Evolutionary conservation across 2,329 filamentous ascomycete species (phyloP).

Genomic region (Phoma sp.): DNA sequence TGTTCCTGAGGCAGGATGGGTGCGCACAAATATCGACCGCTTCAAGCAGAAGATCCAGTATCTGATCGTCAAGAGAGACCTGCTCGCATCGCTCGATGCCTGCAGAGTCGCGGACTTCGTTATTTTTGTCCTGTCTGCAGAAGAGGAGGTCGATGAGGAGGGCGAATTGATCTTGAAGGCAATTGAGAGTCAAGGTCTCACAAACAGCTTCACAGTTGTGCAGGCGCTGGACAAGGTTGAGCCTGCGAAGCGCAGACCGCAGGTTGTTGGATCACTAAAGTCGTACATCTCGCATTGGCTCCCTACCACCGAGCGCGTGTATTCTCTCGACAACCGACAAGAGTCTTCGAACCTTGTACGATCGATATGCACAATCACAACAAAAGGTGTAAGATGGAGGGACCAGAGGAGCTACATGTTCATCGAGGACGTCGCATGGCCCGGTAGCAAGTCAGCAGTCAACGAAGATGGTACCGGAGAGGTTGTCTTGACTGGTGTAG

Average conservation of each 20-base stretch:
- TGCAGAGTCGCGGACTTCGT: slow-evolving; percentile 92
- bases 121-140: slow-evolving; percentile 81
- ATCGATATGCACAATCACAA: slow-evolving; percentile 87
- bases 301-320: slow-evolving; percentile 87
- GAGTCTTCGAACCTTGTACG: slow-evolving; percentile 92
- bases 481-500: slow-evolving; percentile 81
- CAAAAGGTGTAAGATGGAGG: slow-evolving; percentile 94
- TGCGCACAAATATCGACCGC: slow-evolving; percentile 77
- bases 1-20: slow-evolving; percentile 63
- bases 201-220: slow-evolving; percentile 86
- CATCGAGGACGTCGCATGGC: slow-evolving; percentile 81
- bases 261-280: slow-evolving; percentile 82
- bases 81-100: slow-evolving; percentile 82
- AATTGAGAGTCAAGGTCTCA: slow-evolving; percentile 92
- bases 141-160: slow-evolving; percentile 81
- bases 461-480: slow-evolving; percentile 60
- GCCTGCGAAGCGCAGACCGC: slow-evolving; percentile 77
- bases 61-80: slow-evolving; percentile 74
- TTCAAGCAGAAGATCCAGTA: slow-evolving; percentile 97
- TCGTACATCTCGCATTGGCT: slow-evolving; percentile 96
- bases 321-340: slow-evolving; percentile 85
- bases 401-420: slow-evolving; percentile 97
- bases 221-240: slow-evolving; percentile 81
- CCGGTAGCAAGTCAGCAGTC: slow-evolving; percentile 53
- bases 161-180: slow-evolving; percentile 86